These are phyloP conservation scores for Neurospora sp. DNA, from an alignment of 495 filamentous ascomycete genomes.

Conservation along the genomic window DNA sequence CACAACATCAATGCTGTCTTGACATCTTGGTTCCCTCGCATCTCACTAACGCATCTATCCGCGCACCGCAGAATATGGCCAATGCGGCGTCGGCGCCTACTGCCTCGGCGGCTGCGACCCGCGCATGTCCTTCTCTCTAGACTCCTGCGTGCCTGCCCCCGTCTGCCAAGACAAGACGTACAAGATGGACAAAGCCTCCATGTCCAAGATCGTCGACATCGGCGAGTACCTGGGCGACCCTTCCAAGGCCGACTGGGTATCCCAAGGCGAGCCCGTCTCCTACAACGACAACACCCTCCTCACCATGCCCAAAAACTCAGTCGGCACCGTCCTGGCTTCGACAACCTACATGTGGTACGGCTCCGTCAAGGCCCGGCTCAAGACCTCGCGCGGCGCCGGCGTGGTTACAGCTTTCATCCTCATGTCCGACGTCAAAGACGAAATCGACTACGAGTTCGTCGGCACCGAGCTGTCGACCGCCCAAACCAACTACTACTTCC, in stretches of 20 bases:
- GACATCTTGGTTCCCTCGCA: constrained; percentile 2
- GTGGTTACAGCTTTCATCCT: constrained; percentile 96
- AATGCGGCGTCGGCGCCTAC: constrained; percentile 88
- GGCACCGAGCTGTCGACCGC: constrained; percentile 65
- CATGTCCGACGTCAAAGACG: constrained; percentile 88
- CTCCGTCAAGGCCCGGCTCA: constrained; percentile 75
- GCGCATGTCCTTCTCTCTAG: constrained; percentile 63
- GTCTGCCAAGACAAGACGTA: constrained; percentile 66
- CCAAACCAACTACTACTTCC: constrained; percentile 96
- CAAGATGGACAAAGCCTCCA: constrained; percentile 46
- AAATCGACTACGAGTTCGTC: constrained; percentile 95
- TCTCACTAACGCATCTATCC: constrained; percentile 14
- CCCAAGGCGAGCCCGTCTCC: constrained; percentile 59
- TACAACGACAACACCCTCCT: constrained; percentile 59
- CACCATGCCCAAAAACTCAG: constrained; percentile 74
- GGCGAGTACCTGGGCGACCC: constrained; percentile 79
- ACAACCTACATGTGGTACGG: constrained; percentile 97
- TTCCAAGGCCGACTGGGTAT: constrained; percentile 72
- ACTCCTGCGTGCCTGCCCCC: constrained; percentile 80
- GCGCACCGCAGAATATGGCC: constrained; percentile 64
- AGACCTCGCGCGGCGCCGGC: constrained; percentile 73
- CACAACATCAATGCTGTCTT: background rate
- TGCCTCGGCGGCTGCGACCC: constrained; percentile 95
- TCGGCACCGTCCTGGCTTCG: constrained; percentile 79
- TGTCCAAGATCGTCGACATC: constrained; percentile 58